Evolutionary conservation across 83 land plant species (phyloP), one percentile per base, ranked within the genome.

Genomic region (Diphasiastrum complanatum): DNA sequence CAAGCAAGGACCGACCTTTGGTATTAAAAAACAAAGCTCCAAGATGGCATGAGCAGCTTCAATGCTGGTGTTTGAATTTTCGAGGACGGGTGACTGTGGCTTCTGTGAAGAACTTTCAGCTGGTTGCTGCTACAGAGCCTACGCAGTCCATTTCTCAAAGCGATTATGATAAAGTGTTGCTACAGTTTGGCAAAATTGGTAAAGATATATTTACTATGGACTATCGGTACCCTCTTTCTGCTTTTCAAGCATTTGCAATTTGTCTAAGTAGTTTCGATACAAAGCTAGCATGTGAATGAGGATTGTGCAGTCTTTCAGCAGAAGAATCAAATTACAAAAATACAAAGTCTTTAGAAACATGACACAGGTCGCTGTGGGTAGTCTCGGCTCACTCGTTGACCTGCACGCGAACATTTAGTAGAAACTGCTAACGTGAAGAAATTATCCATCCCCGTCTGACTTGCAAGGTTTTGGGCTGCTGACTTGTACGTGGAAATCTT

Each of bases 171-270:
- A 68, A 68, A 30, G 71, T 68, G 3, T 53, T 68, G 16, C 27
- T 68, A 30, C 71, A 68, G 69, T 68, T 68, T 45, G 71, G 71
- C 5, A 68, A 68, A 37, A 68, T 68, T 31, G 71, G 71, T 16
- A 68, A 68, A 70, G 71, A 68, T 33, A 68, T 68, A 70, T 68
- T 68, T 32, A 68, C 71, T 11, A 68, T 68, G 71, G 71, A 68
- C 43, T 68, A 68, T 53, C 48, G 71, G 36, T 68, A 68, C 28
- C 71, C 71, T 4, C 71, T 68, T 20, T 68, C 71, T 1, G 71
- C 71, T 20, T 68, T 68, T 36, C 71, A 68, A 47, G 71, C 71
- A 4, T 68, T 68, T 47, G 71, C 67, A 5, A 61, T 68, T 62
- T 68, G 71, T 46, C 29, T 68, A 19, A 68, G 71, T 47, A 68